Percentiles rank a stretch among this genome's conserved stretches.
These are phyloP conservation scores for Psidium guajava DNA, from an alignment of 345 rosid genomes.

Conservation along the genomic window DNA sequence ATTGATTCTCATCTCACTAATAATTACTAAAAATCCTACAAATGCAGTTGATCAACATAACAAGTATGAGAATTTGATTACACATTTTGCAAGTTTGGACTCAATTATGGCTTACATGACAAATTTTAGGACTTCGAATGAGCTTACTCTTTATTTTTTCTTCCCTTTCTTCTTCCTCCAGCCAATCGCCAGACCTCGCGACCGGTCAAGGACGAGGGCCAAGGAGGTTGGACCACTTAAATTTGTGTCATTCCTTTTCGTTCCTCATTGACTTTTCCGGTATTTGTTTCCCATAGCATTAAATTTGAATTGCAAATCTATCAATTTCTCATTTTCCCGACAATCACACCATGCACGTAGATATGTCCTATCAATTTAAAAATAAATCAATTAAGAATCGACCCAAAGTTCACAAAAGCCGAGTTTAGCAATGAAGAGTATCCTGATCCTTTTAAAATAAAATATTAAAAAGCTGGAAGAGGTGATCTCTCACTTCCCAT, in stretches of 20 bases:
- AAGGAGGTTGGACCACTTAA: fast-evolving
- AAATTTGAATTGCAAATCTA: background rate
- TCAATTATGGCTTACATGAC: no score
- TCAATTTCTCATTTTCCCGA: background rate
- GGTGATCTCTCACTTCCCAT: background rate
- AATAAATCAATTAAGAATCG: background rate
- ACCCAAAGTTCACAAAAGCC: background rate
- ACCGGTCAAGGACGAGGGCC: no score
- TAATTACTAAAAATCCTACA: background rate
- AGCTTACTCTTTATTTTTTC: no score
- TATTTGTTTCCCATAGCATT: background rate
- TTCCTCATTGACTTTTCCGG: fast-evolving
- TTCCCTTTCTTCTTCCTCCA: no score
- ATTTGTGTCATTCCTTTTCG: background rate
- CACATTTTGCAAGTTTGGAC: no score
- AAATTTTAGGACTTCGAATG: no score
- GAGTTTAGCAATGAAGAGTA: background rate
- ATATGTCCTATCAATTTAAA: background rate
- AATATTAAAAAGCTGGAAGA: background rate
- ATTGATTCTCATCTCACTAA: background rate
- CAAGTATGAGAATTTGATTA: no score
- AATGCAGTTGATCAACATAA: background rate
- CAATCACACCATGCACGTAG: fast-evolving
- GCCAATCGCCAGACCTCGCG: no score
- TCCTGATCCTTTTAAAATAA: no score